Percentiles rank a stretch among this genome's conserved stretches.
Evolutionary conservation across 331 rosid genomes (phyloP).

Genomic region (Spiraea crenata): DNA sequence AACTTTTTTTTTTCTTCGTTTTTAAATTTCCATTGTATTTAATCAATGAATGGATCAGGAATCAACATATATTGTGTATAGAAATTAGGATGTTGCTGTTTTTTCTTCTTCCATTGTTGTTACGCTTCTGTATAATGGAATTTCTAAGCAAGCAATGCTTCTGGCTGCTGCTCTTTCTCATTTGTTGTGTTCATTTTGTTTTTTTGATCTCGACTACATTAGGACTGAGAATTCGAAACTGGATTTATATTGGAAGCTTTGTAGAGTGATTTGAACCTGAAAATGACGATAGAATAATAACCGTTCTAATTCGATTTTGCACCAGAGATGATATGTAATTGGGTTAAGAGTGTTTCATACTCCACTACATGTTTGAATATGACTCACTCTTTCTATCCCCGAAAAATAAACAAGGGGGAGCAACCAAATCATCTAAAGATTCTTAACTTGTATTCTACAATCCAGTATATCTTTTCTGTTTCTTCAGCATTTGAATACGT

Average conservation of each 20-base stretch:
- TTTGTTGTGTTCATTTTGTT: constrained; percentile 30
- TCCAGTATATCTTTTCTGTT: not conserved
- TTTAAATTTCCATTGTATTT: constrained; percentile 28
- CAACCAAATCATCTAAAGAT: not conserved
- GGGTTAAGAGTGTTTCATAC: too few relatives aligned
- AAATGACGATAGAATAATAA: too few relatives aligned
- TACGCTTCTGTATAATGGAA: constrained; percentile 39
- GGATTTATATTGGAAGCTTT: not conserved
- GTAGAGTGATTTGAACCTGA: not conserved
- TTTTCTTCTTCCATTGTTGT: constrained; percentile 17
- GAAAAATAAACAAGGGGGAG: too few relatives aligned
- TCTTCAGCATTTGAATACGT: not conserved
- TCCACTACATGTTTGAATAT: not conserved
- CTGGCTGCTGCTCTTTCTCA: constrained; percentile 36
- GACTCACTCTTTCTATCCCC: not conserved
- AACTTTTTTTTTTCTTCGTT: constrained; percentile 2
- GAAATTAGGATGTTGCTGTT: constrained; percentile 30
- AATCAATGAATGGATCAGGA: constrained; percentile 12
- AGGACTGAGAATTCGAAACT: not conserved
- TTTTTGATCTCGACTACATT: not conserved
- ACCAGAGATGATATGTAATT: too few relatives aligned
- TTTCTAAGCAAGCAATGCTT: constrained; percentile 22
- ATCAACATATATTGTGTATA: constrained; percentile 35
- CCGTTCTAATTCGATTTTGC: too few relatives aligned
- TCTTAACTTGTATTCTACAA: not conserved